Evolutionary conservation across 2,329 filamentous ascomycete genomes (phyloP).

Genomic region (Fusarium subglutinans): DNA sequence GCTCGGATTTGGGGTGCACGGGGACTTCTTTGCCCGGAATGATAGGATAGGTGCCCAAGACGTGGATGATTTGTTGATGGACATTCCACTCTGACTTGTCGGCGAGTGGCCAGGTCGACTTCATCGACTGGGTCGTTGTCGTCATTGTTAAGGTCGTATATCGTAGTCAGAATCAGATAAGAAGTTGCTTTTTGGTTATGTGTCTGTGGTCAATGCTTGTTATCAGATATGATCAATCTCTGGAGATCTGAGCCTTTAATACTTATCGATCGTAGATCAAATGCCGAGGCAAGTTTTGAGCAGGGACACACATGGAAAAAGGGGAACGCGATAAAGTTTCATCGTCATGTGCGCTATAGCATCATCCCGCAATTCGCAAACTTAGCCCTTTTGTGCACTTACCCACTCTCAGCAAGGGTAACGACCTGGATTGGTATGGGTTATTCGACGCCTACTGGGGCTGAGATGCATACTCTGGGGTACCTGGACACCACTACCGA

Average conservation of each 20-base stretch:
- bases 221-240: background rate
- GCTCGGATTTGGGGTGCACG: background rate
- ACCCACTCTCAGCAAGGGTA: background rate
- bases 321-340: background rate
- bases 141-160: background rate
- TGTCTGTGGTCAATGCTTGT: background rate
- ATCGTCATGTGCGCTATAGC: background rate
- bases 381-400: background rate
- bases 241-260: background rate
- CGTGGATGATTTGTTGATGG: background rate
- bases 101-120: background rate
- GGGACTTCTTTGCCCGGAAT: background rate
- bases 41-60: background rate
- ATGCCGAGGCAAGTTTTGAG: background rate
- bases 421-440: background rate
- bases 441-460: background rate
- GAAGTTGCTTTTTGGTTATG: background rate
- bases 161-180: background rate
- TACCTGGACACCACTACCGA: background rate
- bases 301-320: background rate
- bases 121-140: background rate
- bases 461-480: background rate
- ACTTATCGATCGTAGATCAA: background rate
- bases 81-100: background rate
- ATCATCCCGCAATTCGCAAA: background rate